Conservation (phyloP, 1,139 yeast genomes). For the Hansenula anomala region DNA sequence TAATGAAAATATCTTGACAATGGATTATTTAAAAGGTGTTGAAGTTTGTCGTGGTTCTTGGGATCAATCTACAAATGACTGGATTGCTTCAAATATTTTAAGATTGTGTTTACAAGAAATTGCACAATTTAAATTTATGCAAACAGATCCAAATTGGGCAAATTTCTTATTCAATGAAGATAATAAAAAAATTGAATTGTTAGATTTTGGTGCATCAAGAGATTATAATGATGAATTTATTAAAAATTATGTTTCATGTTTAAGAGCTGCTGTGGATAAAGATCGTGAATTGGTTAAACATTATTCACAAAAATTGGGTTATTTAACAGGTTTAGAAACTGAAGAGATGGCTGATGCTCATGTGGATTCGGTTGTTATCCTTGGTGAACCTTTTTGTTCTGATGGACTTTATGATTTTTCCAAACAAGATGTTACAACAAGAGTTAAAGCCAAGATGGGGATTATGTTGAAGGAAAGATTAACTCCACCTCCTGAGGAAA, state of each 20-base stretch:
- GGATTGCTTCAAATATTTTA: constrained; percentile 86
- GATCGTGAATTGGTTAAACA: constrained; percentile 64
- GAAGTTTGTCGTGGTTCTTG: constrained; percentile 79
- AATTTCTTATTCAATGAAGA: constrained; percentile 77
- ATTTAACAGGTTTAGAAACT: constrained; percentile 87
- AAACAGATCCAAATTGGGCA: constrained; percentile 99
- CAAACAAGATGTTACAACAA: constrained; percentile 86
- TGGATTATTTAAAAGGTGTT: constrained; percentile 81
- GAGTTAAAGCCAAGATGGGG: constrained; percentile 82
- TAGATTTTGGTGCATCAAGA: constrained; percentile 96
- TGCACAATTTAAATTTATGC: constrained; percentile 86
- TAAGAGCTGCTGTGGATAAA: constrained; percentile 70
- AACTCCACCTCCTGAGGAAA: constrained; percentile 98
- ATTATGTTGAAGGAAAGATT: constrained; percentile 88
- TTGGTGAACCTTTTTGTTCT: constrained; percentile 81
- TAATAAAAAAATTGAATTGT: constrained; percentile 67
- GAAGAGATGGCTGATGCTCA: constrained; percentile 88
- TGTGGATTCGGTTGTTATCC: constrained; percentile 80
- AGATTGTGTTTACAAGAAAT: constrained; percentile 81
- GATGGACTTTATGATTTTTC: constrained; percentile 65
- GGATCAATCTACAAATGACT: constrained; percentile 68
- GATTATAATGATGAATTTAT: constrained; percentile 68
- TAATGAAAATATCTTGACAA: constrained; percentile 80
- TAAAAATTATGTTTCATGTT: constrained; percentile 59
- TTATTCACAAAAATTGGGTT: constrained; percentile 74